Evolutionary conservation across 257 asterid species (phyloP).

Genomic region (Fraxinus anomala): DNA sequence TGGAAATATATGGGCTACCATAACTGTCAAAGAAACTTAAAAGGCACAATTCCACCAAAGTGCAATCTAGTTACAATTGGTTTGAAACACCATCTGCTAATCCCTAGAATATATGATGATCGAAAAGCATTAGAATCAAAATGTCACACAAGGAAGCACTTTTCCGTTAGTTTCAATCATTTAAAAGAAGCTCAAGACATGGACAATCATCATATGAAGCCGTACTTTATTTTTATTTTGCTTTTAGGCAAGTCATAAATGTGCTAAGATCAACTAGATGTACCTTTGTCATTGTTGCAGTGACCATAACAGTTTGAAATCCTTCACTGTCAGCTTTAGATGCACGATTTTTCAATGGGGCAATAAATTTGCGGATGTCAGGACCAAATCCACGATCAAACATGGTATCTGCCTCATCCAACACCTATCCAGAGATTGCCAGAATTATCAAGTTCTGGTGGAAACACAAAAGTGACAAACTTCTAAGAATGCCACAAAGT

Average conservation of each 20-base stretch:
- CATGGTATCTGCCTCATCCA: constrained; percentile 99
- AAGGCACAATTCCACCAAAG: not conserved
- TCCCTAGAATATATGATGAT: not conserved
- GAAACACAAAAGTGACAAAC: constrained; percentile 8
- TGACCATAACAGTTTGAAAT: constrained; percentile 88
- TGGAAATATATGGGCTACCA: constrained; percentile 2
- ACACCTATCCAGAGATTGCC: constrained; percentile 57
- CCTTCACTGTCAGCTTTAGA: constrained; percentile 63
- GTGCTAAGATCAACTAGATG: constrained; percentile 8
- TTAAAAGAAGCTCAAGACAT: not conserved
- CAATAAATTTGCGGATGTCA: constrained; percentile 85
- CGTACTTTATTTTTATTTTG: not conserved
- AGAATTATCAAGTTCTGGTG: constrained; percentile 23
- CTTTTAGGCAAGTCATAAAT: not conserved
- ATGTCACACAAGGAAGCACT: not conserved
- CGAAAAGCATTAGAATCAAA: not conserved
- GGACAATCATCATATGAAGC: not conserved
- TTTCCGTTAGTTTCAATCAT: not conserved
- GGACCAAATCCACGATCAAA: constrained; percentile 99
- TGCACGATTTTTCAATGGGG: constrained; percentile 82
- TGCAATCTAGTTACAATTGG: not conserved
- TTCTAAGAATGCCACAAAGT: constrained; percentile 1
- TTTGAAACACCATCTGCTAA: not conserved
- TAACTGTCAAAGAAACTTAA: constrained; percentile 2
- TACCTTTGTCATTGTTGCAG: constrained; percentile 99